Base-by-base conservation (phyloP, 2,329 filamentous ascomycete genomes). In the Fonsecaea multimorphosa region DNA sequence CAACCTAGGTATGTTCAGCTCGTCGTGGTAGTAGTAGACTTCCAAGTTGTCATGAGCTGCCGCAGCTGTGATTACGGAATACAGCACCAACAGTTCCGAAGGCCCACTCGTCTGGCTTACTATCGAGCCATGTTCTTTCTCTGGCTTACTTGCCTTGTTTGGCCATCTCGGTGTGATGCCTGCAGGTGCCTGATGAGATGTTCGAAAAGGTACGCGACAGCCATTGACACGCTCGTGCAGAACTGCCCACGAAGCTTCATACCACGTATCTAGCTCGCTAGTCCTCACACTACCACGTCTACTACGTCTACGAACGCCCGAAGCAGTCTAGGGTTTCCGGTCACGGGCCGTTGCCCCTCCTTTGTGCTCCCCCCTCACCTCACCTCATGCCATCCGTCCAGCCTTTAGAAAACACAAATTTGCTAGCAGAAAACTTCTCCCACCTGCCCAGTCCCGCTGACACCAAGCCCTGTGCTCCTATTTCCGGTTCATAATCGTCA, bases 1-100 rank as follows among this genome's bases (percentile, higher is more conserved):
- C n/a, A n/a, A n/a, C n/a, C n/a, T n/a, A n/a, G n/a, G n/a, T n/a
- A 32, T 53, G 46, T 53, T 55, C 32, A 55, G 32, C 58, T 61
- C 8, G 40, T 44, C 58, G 34, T 24, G 58, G 51, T 24, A 61
- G 58, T 29, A 55, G 22, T 46, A 16, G 2, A 19, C n/a, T n/a
- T n/a, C n/a, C n/a, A n/a, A n/a, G n/a, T n/a, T n/a, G n/a, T n/a
- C n/a, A n/a, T n/a, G n/a, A n/a, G n/a, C 49, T 24, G 19, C 22
- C 44, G 14, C 5, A 24, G 9, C n/a, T 24, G 19, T 49, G 44
- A 49, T 49, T 49, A 49, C 22, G 44, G 44, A 49, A 49, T 49
- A 49, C 8, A 12, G 44, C 19, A 27, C 19, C 19, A 49, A 49
- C 24, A 16, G 22, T 16, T 11, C 44, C 7, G 12, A 3, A 3